These are phyloP conservation scores for Harringtonia aguacate DNA, from an alignment of 2,329 filamentous ascomycete genomes.

Conservation along the genomic window DNA sequence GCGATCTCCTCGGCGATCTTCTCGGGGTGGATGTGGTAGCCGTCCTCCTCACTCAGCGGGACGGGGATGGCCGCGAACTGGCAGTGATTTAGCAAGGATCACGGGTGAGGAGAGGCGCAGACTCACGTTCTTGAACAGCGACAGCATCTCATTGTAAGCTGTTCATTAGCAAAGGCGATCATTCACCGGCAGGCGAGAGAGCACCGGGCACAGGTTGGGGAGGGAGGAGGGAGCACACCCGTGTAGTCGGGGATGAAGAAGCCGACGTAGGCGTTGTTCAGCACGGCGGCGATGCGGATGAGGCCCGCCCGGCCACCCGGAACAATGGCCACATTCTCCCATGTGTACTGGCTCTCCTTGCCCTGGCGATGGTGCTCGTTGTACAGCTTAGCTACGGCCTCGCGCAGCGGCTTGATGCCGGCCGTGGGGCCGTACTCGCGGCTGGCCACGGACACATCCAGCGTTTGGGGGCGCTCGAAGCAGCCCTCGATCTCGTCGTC, in stretches of 20 bases:
- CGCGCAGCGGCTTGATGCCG: constrained; percentile 81
- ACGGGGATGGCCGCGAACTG: constrained; percentile 80
- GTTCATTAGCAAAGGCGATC: no score
- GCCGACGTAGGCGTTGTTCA: constrained; percentile 84
- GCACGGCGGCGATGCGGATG: constrained; percentile 87
- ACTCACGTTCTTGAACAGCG: constrained; percentile 75
- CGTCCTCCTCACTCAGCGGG: constrained; percentile 72
- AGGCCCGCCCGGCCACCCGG: constrained; percentile 85
- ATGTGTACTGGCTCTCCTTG: constrained; percentile 83
- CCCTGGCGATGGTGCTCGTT: constrained; percentile 85
- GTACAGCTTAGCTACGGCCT: constrained; percentile 85
- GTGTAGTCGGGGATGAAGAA: constrained; percentile 97
- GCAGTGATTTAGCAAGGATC: background rate
- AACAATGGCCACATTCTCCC: constrained; percentile 96
- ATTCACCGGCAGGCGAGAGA: background rate
- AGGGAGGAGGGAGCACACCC: constrained; percentile 34
- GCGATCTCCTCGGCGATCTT: constrained; percentile 89
- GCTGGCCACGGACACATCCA: constrained; percentile 67
- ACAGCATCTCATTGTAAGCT: constrained; percentile 96
- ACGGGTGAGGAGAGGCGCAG: background rate
- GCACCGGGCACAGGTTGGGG: no score
- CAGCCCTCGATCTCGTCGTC: constrained; percentile 87
- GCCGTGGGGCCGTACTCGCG: constrained; percentile 91
- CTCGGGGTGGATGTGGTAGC: constrained; percentile 86
- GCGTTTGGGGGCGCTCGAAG: constrained; percentile 68